Evolutionary conservation across 305 asterid species (phyloP), one percentile per base, ranked within the genome.

Genomic region (Solanum hybrid): DNA sequence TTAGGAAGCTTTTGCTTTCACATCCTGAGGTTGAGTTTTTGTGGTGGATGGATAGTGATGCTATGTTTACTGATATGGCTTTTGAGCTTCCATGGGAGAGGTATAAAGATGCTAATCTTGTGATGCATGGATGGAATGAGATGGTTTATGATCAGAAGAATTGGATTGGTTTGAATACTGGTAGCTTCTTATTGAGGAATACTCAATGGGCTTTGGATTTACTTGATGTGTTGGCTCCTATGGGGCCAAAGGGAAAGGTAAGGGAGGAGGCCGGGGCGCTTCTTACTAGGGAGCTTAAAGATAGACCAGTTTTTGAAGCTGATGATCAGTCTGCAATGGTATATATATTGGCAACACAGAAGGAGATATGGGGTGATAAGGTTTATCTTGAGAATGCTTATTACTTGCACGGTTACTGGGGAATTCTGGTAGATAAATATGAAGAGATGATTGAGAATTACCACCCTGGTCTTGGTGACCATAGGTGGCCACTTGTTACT

Each of bases 21-120:
- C 98, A 96, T 90, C 99, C 98, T 0, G 99, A 96, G 92, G 95
- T 96, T 42, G 99, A 96, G 93, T 94, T 95, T 46, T 61, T 96
- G 26, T 96, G 99, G 99, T 96, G 99, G 99, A 95, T 96, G 98
- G 98, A 96, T 57, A 95, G 98, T 93, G 98, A 96, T 90, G 98
- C 98, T 14, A 95, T 95, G 98, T 95, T 96, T 40, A 96, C 98
- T 0, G 99, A 96, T 87, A 96, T 96, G 99, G 97, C 94, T 0
- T 96, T 95, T 42, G 98, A 96, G 95, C 35, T 95, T 39, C 99
- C 99, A 0, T 95, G 99, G 99, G 96, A 95, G 92, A 94, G 95
- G 93, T 96, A 96, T 73, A 94, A 94, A 87, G 95, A 95, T 89
- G 92, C 90, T 35, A 95, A 96, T 57, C 85, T 96, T 5, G 98